Percentiles rank a stretch among this genome's conserved stretches.
These are phyloP conservation scores for Lactarius indigo DNA, from an alignment of 768 basidiomycete genomes.

Conservation along the genomic window DNA sequence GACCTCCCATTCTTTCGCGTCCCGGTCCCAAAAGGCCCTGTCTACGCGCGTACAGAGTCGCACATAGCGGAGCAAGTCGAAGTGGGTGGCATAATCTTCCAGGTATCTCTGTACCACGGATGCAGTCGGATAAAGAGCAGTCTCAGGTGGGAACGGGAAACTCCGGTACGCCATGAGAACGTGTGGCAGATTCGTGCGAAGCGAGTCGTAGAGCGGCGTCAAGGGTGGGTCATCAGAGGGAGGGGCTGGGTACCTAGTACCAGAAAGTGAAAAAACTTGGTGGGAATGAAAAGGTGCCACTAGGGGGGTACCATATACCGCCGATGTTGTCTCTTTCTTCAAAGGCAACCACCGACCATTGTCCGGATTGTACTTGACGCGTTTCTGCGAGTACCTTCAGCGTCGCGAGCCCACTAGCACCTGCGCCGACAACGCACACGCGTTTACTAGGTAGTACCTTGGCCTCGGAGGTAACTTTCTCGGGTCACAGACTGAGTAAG, in stretches of 20 bases:
- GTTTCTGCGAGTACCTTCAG: slow-evolving; percentile 64
- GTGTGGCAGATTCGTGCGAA: slow-evolving; percentile 81
- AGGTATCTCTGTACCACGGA: slow-evolving; percentile 65
- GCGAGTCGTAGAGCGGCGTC: slow-evolving; percentile 72
- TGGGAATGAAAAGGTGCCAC: not conserved
- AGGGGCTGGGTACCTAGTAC: slow-evolving; percentile 50
- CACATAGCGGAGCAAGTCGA: slow-evolving; percentile 59
- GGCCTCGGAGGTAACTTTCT: slow-evolving; percentile 1
- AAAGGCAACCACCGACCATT: slow-evolving; percentile 63
- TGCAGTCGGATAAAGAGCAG: slow-evolving; percentile 65
- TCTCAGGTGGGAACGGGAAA: slow-evolving; percentile 66
- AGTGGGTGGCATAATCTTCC: slow-evolving; percentile 58
- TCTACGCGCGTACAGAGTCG: slow-evolving; percentile 57
- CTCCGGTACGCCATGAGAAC: slow-evolving; percentile 68
- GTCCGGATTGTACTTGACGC: slow-evolving; percentile 48
- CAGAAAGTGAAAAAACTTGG: not conserved
- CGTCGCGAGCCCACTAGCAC: slow-evolving; percentile 68
- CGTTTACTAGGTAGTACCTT: slow-evolving; percentile 28
- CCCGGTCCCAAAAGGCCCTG: slow-evolving; percentile 39
- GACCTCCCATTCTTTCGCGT: slow-evolving; percentile 46
- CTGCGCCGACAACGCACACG: slow-evolving; percentile 74
- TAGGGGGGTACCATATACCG: slow-evolving; percentile 62
- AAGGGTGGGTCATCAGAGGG: slow-evolving; percentile 50
- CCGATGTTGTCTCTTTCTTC: slow-evolving; percentile 67
- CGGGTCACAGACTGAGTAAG: not conserved